Evolutionary conservation across 305 asterid genomes (phyloP), one percentile per base, ranked within the genome.

Genomic region (Fraxinus sp.): DNA sequence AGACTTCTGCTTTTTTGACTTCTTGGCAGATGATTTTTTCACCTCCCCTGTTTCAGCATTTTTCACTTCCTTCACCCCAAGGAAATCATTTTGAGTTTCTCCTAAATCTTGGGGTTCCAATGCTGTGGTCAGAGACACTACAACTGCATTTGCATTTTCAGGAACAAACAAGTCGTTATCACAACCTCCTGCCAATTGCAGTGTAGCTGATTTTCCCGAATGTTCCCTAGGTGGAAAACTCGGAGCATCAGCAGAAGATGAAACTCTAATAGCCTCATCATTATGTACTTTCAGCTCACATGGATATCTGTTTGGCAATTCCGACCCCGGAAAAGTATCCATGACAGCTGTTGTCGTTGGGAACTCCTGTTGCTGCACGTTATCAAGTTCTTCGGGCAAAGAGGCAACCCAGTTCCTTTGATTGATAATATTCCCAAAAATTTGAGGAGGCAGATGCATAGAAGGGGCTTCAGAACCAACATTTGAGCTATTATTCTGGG

Each of bases 1-100:
- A 68, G 94, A 70, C 90, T 90, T 94, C 83, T 92, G 95, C 87
- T 92, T 94, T 84, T 83, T 93, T 3, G 97, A 91, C 86, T 92
- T 94, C 92, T 94, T 94, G 84, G 92, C 98, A 8, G 96, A 87
- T 16, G 88, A 59, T 84, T 92, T 94, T 84, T 84, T 94, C 0
- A 83, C 86, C 77, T 89, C 93, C 32, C 77, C 85, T 59, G 86
- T 59, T 87, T 89, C 93, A 82, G 84, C 86, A 83, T 11, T 84
- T 86, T 89, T 88, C 76, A 81, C 84, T 85, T 91, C 93, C 78
- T 89, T 90, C n/a, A 72, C 84, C 49, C 68, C 59, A 24, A 83
- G 79, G 59, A 93, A 83, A 64, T 83, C 90, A 70, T 35, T 82
- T 13, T n/a, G 81, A 74, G 84, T 85, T 33, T 88, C 86, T 75